Base-by-base conservation (phyloP, 2,329 filamentous ascomycete genomes). In the Aspergillus ochraceoroseus region DNA sequence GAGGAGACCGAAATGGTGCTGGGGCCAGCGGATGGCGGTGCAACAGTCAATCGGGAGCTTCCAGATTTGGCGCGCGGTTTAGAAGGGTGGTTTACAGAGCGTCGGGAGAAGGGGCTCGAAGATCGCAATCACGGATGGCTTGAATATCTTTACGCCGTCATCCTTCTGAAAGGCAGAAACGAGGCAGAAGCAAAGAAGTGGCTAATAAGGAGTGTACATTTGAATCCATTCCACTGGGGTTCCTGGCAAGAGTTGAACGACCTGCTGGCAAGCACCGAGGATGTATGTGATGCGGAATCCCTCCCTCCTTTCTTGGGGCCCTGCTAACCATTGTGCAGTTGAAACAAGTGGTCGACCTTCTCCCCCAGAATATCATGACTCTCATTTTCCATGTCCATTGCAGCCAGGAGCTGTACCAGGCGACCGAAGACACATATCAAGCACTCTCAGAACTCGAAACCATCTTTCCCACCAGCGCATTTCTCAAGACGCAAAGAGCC, bases 1-100 rank as follows among this genome's bases (percentile, higher is more conserved):
- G 92, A 98, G 64, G 90, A 96, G 43, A 87, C 86, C 14, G 92
- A 98, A 67, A 95, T 95, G 85, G 86, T 98, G 35, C 80, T 96
- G 66, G 92, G 92, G 0, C 90, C 92, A 1, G 82, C 89, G 43
- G 92, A 98, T 64, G 81, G 87, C 9, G 88, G 89, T 1, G 82
- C 82, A 20, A 85, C 87, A 1, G 67, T 80, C 44, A 98, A 98
- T 63, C 87, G 88, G 62, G 87, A 96, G 61, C 69, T 98, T 19
- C 73, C 84, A 2, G 74, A 77, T 0, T 78, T 96, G 25, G 82
- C 84, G 13, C 78, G 82, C 5, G 82, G 84, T 20, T 70, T 98
- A 20, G 82, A 92, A 51, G 76, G 79, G 14, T 95, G 88, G 82
- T 90, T 96, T 55, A 72, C 75, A 13, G 77, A 84, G 51, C 76